Percentiles rank a stretch among this genome's conserved stretches.
Conservation (phyloP, 2,329 filamentous ascomycete species). For the Epichloe hybrida region DNA sequence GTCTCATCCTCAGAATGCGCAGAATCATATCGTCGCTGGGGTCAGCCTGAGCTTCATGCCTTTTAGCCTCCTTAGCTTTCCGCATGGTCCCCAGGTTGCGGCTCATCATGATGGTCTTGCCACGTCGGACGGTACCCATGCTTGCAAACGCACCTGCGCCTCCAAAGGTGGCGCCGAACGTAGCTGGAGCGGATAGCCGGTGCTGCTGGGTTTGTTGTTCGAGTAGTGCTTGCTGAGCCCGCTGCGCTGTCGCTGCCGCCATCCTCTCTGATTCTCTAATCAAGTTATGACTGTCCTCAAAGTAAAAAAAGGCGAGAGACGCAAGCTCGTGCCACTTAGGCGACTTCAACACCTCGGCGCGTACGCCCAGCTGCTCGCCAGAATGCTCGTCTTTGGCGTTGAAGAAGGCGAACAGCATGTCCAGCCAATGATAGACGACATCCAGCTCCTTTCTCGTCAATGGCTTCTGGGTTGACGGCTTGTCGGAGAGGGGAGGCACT, state of each 20-base stretch:
- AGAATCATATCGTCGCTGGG: constrained; percentile 98
- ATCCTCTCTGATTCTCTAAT: constrained; percentile 94
- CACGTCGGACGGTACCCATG: constrained; percentile 51
- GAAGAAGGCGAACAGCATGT: constrained; percentile 88
- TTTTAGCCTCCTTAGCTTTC: constrained; percentile 88
- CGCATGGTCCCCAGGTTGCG: constrained; percentile 93
- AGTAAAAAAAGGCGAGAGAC: constrained; percentile 97
- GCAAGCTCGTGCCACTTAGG: constrained; percentile 97
- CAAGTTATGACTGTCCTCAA: constrained; percentile 78
- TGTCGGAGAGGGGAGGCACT: constrained; percentile 89
- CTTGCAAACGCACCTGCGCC: constrained; percentile 40
- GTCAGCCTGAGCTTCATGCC: constrained; percentile 89
- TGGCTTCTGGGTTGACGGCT: constrained; percentile 73
- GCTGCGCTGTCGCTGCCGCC: constrained; percentile 71
- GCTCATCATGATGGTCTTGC: constrained; percentile 81
- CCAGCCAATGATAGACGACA: constrained; percentile 87
- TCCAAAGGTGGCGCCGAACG: constrained; percentile 22
- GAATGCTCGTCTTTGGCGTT: constrained; percentile 75
- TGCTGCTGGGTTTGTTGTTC: constrained; percentile 37
- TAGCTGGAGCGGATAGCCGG: constrained; percentile 54
- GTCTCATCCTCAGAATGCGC: constrained; percentile 85
- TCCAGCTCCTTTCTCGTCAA: constrained; percentile 82
- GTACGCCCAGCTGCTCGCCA: constrained; percentile 73
- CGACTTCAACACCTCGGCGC: constrained; percentile 82
- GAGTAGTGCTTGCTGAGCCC: constrained; percentile 54